phyloP scores from a whole-genome alignment of 1,139 yeast species.

The Suhomyces kunorum region DNA sequence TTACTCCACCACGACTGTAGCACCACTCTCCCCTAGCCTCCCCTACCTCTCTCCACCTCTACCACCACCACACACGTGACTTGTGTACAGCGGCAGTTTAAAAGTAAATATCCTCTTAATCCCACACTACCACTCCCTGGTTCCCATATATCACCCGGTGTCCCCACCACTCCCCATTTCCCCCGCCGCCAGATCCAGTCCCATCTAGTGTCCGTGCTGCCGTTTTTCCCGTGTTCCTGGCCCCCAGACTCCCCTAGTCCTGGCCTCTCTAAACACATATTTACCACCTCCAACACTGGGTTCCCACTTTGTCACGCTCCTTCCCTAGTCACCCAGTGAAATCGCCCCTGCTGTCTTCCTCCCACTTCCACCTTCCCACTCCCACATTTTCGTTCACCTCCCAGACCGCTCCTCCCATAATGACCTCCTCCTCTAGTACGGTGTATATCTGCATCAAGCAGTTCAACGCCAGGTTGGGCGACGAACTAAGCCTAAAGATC shows the following conservation, averaged over 20 bases:
- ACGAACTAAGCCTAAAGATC: constrained; percentile 74
- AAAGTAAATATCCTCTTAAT: constrained; percentile 6
- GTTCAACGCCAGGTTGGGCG: constrained; percentile 83
- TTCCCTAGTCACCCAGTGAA: too few relatives aligned
- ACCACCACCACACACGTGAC: constrained; percentile 3
- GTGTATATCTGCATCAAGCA: constrained; percentile 71
- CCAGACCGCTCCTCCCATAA: constrained; percentile 2
- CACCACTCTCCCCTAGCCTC: too few relatives aligned
- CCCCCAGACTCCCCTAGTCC: neutral
- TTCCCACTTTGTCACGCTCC: too few relatives aligned
- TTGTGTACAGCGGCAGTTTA: constrained; percentile 4
- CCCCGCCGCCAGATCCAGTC: neutral
- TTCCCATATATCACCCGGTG: constrained; percentile 1
- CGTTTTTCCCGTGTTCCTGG: neutral
- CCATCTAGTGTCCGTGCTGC: neutral
- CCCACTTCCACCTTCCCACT: neutral
- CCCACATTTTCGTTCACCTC: neutral
- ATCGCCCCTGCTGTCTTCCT: too few relatives aligned
- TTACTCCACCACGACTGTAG: neutral
- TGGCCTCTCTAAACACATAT: neutral
- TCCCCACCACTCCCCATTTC: neutral
- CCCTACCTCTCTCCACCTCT: too few relatives aligned
- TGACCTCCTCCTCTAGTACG: constrained; percentile 19
- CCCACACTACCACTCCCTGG: constrained; percentile 1
- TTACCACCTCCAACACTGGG: neutral